phyloP scores from a whole-genome alignment of 805 yeast genomes.

The Ogataea sp. region DNA sequence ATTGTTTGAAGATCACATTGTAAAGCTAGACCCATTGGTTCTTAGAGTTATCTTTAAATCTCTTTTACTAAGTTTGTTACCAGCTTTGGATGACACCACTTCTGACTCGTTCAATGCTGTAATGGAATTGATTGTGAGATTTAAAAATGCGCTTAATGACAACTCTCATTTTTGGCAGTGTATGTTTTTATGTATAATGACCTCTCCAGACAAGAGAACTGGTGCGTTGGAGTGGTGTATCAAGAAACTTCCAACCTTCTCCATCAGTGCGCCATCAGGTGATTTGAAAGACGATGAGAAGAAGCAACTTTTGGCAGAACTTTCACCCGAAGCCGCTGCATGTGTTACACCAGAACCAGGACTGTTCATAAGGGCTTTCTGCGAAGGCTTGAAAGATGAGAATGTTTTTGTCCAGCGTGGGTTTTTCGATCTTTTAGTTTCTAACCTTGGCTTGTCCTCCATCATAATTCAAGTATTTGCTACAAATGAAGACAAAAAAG shows the following conservation, averaged over 20 bases:
- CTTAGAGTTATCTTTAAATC: slow-evolving; percentile 59
- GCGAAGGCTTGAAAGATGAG: slow-evolving; percentile 57
- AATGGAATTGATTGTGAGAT: slow-evolving; percentile 48
- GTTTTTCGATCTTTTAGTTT: slow-evolving; percentile 69
- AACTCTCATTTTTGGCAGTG: slow-evolving; percentile 84
- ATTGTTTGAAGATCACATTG: slow-evolving; percentile 47
- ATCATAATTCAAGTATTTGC: slow-evolving; percentile 42
- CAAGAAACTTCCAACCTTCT: slow-evolving; percentile 54
- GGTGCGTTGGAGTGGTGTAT: slow-evolving; percentile 80
- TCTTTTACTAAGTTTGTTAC: slow-evolving; percentile 61
- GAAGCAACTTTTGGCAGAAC: slow-evolving; percentile 11
- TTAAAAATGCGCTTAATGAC: slow-evolving; percentile 50
- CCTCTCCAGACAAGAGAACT: slow-evolving; percentile 69
- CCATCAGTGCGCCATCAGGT: not conserved
- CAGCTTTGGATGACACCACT: slow-evolving; percentile 90
- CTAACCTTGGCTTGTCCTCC: slow-evolving; percentile 59
- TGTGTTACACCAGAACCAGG: slow-evolving; percentile 76
- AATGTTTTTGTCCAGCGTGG: slow-evolving; percentile 79
- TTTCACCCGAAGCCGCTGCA: slow-evolving; percentile 39
- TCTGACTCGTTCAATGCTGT: slow-evolving; percentile 69
- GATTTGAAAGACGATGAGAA: slow-evolving; percentile 7
- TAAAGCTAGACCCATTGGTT: slow-evolving; percentile 39
- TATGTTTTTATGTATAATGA: slow-evolving; percentile 63
- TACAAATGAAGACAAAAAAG: slow-evolving; percentile 44
- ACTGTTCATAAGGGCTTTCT: slow-evolving; percentile 63